Evolutionary conservation across 371 early-diverging fungal genomes (phyloP), one percentile per base, ranked within the genome.

Genomic region (Apophysomyces ossiformis): DNA sequence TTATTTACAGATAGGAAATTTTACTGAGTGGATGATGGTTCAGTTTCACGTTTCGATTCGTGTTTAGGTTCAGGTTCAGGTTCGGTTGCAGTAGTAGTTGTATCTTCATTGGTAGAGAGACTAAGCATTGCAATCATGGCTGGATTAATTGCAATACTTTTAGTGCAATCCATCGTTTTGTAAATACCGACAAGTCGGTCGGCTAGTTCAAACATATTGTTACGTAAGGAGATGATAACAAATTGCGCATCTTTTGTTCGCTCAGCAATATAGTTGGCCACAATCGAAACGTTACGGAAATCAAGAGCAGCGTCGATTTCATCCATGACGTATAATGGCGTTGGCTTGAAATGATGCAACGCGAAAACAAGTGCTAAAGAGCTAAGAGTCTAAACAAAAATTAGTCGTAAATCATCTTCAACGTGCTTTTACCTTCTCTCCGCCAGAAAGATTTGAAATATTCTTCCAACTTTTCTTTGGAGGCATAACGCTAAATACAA

Each of bases 391-490:
- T 94, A 75, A 35, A 16, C 15, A 58, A 18, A 57, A 64, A 36
- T 7, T 37, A 32, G 0, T 26, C 35, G 35, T 35, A 39, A 65
- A 21, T 47, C 43, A 59, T 16, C 46, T 26, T 21, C 2, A 50
- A 36, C 9, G 15, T 16, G 7, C 0, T 47, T 37, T 65, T 83
- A 93, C 94, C 91, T 99, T 99, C 84, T 99, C 99, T 68, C 99
- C 99, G 68, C 99, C 99, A 26, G 99, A 99, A 21, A 99, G 77
- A 76, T 99, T 97, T 5, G 96, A 91, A 63, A 99, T 99, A 76
- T 98, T 98, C 74, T 99, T 99, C 99, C 99, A 99, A 66, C 96
- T 95, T 86, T 99, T 99, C 77, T 99, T 99, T 26, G 99, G 99
- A 5, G 99, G 99, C 99, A 99, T 99, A 5, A 99, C 99, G 74